Evolutionary conservation across 768 basidiomycete species (phyloP).

Genomic region (Ramaria rubella): DNA sequence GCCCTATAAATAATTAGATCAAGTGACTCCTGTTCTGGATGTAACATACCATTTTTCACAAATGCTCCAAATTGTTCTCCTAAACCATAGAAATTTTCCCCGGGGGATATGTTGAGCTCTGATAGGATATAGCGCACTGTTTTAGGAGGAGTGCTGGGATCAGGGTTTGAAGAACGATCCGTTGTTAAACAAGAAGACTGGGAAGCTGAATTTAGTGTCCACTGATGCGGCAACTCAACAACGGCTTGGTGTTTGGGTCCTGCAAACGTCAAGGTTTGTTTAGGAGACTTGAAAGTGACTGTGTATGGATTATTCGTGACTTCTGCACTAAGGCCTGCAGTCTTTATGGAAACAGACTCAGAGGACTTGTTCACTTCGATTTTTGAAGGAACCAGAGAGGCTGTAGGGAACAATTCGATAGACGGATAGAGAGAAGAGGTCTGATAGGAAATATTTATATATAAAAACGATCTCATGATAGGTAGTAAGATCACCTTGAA

Average conservation of each 20-base stretch:
- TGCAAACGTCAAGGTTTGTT: constrained; percentile 13
- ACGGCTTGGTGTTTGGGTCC: constrained; percentile 14
- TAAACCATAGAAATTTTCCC: constrained; percentile 30
- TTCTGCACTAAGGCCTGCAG: constrained; percentile 46
- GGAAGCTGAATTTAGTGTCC: constrained; percentile 20
- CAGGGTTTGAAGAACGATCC: constrained; percentile 53
- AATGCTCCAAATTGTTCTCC: constrained; percentile 32
- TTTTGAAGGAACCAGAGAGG: constrained; percentile 33
- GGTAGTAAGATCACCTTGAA: not conserved
- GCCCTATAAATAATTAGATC: not conserved
- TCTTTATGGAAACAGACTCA: constrained; percentile 36
- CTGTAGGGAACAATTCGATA: constrained; percentile 61
- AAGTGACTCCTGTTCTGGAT: not conserved
- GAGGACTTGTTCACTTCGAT: not conserved
- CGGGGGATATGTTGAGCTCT: constrained; percentile 27
- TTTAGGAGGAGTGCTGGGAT: constrained; percentile 35
- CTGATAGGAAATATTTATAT: not conserved
- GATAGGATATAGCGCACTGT: constrained; percentile 12
- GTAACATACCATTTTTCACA: constrained; percentile 29
- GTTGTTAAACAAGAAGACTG: constrained; percentile 43
- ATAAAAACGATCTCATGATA: not conserved
- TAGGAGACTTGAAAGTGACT: constrained; percentile 35
- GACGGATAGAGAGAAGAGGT: constrained; percentile 33
- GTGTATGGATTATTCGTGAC: constrained; percentile 57
- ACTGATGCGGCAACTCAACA: constrained; percentile 24